Evolutionary conservation across 2,329 filamentous ascomycete genomes (phyloP).

Genomic region (Sarocladiaceae sp.): DNA sequence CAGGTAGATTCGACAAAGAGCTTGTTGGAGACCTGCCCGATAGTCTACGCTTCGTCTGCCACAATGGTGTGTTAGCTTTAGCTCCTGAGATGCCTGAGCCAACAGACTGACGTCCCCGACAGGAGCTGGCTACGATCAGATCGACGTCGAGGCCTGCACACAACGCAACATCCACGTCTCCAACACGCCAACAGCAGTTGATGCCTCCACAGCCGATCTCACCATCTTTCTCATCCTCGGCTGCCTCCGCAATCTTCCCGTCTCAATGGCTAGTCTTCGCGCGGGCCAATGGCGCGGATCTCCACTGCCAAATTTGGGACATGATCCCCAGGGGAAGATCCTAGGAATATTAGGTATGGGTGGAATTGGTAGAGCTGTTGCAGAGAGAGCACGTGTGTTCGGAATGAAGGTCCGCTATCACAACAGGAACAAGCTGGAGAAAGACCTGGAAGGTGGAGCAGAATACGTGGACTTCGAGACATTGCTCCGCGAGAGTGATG

Average conservation of each 20-base stretch:
- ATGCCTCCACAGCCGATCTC: constrained; percentile 79
- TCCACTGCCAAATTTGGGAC: constrained; percentile 52
- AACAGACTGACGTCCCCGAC: no score
- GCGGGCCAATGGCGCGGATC: constrained; percentile 63
- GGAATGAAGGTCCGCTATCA: constrained; percentile 73
- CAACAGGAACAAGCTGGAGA: constrained; percentile 60
- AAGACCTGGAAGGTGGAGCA: constrained; percentile 53
- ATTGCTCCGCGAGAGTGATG: constrained; percentile 65
- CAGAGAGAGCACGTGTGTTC: constrained; percentile 69
- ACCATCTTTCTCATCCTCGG: constrained; percentile 79
- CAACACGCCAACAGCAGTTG: constrained; percentile 76
- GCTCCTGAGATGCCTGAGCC: no score
- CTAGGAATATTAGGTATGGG: constrained; percentile 84
- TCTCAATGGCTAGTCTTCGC: constrained; percentile 61
- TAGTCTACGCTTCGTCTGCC: constrained; percentile 54
- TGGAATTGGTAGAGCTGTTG: constrained; percentile 75
- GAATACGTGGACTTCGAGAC: constrained; percentile 72
- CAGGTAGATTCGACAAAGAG: constrained; percentile 67
- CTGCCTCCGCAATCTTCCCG: constrained; percentile 69
- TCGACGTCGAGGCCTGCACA: constrained; percentile 70
- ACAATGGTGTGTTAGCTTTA: constrained; percentile 46
- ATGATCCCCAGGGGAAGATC: constrained; percentile 74
- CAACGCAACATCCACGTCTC: constrained; percentile 64
- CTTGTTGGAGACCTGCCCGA: constrained; percentile 54
- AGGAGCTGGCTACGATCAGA: constrained; percentile 83